A percentile compares a stretch with the other conserved stretches of the same genome.
phyloP scores from a whole-genome alignment of 2,329 filamentous ascomycete genomes.

The Aspergillus melleus region DNA sequence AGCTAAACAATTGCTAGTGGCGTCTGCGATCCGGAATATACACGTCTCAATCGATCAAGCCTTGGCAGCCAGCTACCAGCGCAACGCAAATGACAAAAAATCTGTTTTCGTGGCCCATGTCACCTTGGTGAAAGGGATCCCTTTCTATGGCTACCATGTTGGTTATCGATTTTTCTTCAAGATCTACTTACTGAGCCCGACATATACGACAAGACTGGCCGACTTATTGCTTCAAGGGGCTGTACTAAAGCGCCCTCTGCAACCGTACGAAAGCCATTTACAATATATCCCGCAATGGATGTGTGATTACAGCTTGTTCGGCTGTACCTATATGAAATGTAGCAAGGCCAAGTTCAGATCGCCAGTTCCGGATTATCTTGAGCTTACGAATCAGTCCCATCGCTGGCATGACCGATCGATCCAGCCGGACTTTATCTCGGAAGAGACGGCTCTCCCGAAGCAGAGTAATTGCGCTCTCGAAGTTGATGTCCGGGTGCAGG shows the following conservation, averaged over 20 bases:
- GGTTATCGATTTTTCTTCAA: conserved; percentile 91
- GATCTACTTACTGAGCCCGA: conserved; percentile 87
- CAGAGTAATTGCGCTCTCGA: conserved; percentile 88
- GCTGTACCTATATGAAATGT: conserved; percentile 81
- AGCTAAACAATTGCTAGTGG: conserved; percentile 53
- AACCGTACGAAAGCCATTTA: conserved; percentile 91
- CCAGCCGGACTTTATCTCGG: conserved; percentile 56
- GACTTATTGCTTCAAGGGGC: conserved; percentile 86
- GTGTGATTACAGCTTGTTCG: conserved; percentile 97
- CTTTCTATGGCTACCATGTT: conserved; percentile 94
- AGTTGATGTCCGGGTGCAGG: conserved; percentile 82
- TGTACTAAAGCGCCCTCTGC: conserved; percentile 78
- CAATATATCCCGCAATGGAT: conserved; percentile 96
- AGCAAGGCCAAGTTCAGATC: conserved; percentile 69
- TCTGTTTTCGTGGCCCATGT: conserved; percentile 83
- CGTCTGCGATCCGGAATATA: conserved; percentile 72
- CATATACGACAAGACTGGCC: conserved; percentile 80
- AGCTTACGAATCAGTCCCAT: conserved; percentile 62
- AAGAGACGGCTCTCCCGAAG: conserved; percentile 66
- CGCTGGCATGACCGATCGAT: conserved; percentile 81
- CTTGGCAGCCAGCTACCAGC: conserved; percentile 78
- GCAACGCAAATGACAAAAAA: conserved; percentile 68
- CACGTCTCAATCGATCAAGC: conserved; percentile 90
- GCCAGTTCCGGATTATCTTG: conserved; percentile 70
- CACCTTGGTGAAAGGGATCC: conserved; percentile 85